A percentile compares a stretch with the other conserved stretches of the same genome.
Conservation (phyloP, 805 yeast genomes). For the Lachancea meyersii region DNA sequence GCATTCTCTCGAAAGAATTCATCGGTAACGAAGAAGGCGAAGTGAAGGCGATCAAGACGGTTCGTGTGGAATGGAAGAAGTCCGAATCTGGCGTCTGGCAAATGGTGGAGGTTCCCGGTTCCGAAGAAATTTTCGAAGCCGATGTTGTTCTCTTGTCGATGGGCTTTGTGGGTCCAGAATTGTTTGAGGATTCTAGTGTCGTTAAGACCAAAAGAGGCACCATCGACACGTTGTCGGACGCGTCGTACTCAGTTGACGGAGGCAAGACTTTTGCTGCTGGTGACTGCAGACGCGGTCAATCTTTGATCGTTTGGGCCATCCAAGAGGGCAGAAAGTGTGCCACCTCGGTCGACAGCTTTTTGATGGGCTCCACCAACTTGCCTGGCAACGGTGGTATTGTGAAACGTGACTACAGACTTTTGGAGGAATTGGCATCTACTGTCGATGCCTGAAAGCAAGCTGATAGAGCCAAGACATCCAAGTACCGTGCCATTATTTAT, state of each 20-base stretch:
- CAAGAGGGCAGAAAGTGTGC: conserved; percentile 99
- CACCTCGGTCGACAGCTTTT: conserved; percentile 74
- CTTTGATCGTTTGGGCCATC: conserved; percentile 97
- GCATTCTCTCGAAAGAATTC: conserved; percentile 91
- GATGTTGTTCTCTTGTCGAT: conserved; percentile 88
- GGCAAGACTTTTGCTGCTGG: conserved; percentile 90
- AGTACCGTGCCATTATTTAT: not conserved
- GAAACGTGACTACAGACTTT: conserved; percentile 69
- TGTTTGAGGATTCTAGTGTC: conserved; percentile 56
- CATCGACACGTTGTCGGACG: conserved; percentile 46
- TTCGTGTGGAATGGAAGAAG: conserved; percentile 96
- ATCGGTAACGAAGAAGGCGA: conserved; percentile 93
- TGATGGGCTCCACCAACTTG: conserved; percentile 72
- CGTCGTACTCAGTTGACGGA: conserved; percentile 59
- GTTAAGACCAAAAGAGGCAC: conserved; percentile 76
- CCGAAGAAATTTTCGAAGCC: conserved; percentile 91
- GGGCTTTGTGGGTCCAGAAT: conserved; percentile 97
- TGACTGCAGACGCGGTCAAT: conserved; percentile 98
- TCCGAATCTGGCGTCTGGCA: conserved; percentile 97
- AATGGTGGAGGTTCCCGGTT: conserved; percentile 94
- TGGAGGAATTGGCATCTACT: conserved; percentile 70
- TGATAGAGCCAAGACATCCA: not conserved
- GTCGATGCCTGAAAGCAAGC: conserved; percentile 27
- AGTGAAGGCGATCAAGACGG: conserved; percentile 91
- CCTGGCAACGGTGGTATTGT: conserved; percentile 94